These are phyloP conservation scores for Microdochium bolleyi DNA, from an alignment of 2,329 filamentous ascomycete genomes.

Conservation along the genomic window DNA sequence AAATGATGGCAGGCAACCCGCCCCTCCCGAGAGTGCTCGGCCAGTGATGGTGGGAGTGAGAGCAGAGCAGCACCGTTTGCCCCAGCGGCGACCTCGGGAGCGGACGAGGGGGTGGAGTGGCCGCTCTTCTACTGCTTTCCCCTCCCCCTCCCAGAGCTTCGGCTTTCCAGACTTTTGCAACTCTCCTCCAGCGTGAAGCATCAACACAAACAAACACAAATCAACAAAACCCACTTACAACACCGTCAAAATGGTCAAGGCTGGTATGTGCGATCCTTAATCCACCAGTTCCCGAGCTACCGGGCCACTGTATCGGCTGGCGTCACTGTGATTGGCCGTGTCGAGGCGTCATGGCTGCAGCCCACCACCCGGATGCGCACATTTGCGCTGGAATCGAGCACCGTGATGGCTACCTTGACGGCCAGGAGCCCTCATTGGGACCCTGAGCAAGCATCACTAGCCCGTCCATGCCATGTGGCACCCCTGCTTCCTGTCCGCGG, in stretches of 20 bases:
- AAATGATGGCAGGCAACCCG: too few species aligned
- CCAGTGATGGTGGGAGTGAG: too few species aligned
- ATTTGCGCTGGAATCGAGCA: background rate
- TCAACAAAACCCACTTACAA: conserved; percentile 21
- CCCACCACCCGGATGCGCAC: background rate
- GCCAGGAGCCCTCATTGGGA: conserved; percentile 9
- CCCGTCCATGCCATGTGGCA: conserved; percentile 8
- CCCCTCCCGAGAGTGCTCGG: too few species aligned
- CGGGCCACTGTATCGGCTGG: conserved; percentile 40
- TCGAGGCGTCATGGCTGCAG: background rate
- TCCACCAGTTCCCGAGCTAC: conserved; percentile 31
- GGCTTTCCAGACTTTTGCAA: conserved; percentile 2
- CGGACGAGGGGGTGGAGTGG: background rate
- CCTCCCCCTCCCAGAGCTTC: conserved; percentile 8
- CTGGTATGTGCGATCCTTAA: conserved; percentile 27
- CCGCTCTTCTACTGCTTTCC: background rate
- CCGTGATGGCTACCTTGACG: conserved; percentile 7
- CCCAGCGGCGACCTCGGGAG: too few species aligned
- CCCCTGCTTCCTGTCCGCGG: conserved; percentile 5
- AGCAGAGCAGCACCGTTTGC: too few species aligned
- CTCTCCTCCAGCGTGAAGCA: conserved; percentile 1
- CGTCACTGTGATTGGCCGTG: background rate
- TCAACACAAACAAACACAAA: conserved; percentile 10
- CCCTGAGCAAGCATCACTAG: conserved; percentile 4
- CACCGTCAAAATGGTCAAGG: conserved; percentile 93